A percentile compares a stretch with the other conserved stretches of the same genome.
These are phyloP conservation scores for Saccharomyces hybrid DNA, from an alignment of 1,139 yeast genomes.

Conservation along the genomic window DNA sequence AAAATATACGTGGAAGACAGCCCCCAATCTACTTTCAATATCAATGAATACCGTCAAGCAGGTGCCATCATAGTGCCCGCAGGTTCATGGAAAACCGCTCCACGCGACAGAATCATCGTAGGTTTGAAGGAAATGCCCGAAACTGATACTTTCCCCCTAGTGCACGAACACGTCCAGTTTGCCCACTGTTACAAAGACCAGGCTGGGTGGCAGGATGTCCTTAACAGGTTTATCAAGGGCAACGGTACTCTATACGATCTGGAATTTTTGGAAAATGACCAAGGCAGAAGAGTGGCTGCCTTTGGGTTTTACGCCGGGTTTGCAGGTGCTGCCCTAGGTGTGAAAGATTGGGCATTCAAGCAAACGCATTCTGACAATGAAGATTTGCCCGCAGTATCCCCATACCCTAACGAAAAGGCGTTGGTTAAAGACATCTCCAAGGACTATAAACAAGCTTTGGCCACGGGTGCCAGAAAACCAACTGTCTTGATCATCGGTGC, in stretches of 20 bases:
- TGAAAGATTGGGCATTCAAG: constrained; percentile 90
- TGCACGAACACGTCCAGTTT: constrained; percentile 94
- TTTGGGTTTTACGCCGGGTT: constrained; percentile 98
- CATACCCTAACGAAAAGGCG: constrained; percentile 73
- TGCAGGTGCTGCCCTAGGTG: constrained; percentile 97
- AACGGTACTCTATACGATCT: constrained; percentile 85
- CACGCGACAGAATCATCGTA: constrained; percentile 77
- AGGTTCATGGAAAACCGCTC: constrained; percentile 90
- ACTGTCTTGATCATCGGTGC: constrained; percentile 90
- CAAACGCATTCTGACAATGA: constrained; percentile 59
- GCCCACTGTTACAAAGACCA: constrained; percentile 98
- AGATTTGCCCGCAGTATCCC: constrained; percentile 68
- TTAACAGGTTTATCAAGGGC: constrained; percentile 83
- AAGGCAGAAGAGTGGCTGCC: constrained; percentile 97
- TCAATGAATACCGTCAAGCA: constrained; percentile 63
- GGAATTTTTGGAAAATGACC: constrained; percentile 88
- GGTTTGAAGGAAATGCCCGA: constrained; percentile 97
- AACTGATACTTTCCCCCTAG: constrained; percentile 78
- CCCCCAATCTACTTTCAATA: constrained; percentile 69
- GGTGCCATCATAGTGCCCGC: constrained; percentile 89
- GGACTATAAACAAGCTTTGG: constrained; percentile 53
- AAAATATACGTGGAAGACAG: constrained; percentile 82
- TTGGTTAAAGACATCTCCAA: constrained; percentile 63
- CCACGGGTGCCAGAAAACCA: constrained; percentile 60
- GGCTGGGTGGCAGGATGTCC: constrained; percentile 92